Evolutionary conservation across 257 asterid species (phyloP).

Genomic region (Nicotiana sylvestris): DNA sequence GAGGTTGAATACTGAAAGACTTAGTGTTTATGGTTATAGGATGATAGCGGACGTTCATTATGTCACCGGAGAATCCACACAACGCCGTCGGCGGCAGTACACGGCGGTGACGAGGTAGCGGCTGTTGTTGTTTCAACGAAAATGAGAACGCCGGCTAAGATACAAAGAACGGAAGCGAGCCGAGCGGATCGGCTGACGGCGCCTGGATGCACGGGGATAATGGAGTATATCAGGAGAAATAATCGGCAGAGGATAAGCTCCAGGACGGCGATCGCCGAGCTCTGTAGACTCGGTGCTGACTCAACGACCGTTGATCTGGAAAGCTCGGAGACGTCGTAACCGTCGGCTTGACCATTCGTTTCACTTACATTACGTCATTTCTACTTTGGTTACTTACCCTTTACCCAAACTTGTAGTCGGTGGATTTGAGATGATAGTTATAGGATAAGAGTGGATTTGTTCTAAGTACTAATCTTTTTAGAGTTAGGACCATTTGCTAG

Average conservation of each 20-base stretch:
- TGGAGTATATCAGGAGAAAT: slow-evolving; percentile 29
- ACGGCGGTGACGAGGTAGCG: neutral
- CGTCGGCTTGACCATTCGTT: slow-evolving; percentile 19
- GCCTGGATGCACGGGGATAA: slow-evolving; percentile 5
- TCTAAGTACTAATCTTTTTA: neutral
- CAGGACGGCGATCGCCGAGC: slow-evolving; percentile 16
- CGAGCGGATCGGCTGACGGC: slow-evolving; percentile 16
- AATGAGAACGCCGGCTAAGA: slow-evolving; percentile 17
- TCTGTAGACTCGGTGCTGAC: slow-evolving; percentile 15
- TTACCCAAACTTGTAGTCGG: slow-evolving; percentile 4
- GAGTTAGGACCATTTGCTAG: neutral
- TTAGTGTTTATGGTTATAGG: slow-evolving; percentile 16
- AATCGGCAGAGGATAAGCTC: slow-evolving; percentile 24
- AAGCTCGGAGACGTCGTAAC: slow-evolving; percentile 17
- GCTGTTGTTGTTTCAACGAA: neutral
- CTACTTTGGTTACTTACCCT: neutral
- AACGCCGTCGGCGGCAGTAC: slow-evolving; percentile 9
- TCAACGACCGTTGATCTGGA: slow-evolving; percentile 27
- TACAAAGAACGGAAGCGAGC: neutral
- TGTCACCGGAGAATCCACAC: neutral
- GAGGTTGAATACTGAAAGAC: neutral
- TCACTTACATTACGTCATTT: neutral
- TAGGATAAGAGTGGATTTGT: slow-evolving; percentile 15
- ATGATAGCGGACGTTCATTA: slow-evolving; percentile 19
- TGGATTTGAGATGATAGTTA: slow-evolving; percentile 6